Base-by-base conservation (phyloP, 306 rosid species). In the Pueraria montana region DNA sequence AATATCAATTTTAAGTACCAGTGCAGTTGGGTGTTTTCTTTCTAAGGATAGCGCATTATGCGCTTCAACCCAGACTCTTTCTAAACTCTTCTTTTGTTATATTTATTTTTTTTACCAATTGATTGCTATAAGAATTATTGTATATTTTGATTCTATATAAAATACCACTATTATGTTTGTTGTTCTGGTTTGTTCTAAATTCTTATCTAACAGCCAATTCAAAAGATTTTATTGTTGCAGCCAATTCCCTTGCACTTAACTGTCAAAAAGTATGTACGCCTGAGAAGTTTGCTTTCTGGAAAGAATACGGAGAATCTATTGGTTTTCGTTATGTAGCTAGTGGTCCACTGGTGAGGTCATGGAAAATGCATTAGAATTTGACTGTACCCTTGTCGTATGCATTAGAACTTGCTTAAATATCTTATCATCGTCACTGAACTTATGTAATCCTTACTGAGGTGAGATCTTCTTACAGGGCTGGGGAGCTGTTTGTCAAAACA, bases 261-360 rank as follows among this genome's bases (percentile, higher is more conserved):
- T 16, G 99, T 96, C 71, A 96, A 96, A 85, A 95, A 96, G 88
- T 94, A 88, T 65, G 94, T 96, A 80, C 93, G 10, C 98, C 98
- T 42, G 97, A 94, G 81, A 96, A 94, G 84, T 96, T 94, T 81
- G 88, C 84, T 56, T 94, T 90, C 81, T 96, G 98, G 99, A 96
- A 92, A 87, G 96, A 92, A 88, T 92, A 92, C 8, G 98, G 98
- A 10, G 99, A 96, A 88, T 93, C 98, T 40, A 92, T 93, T 45
- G 99, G 99, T 81, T 96, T 96, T 61, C 94, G 99, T 24, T 96
- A 93, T 18, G 96, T 96, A 43, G 99, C 99, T 75, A 93, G 98
- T 74, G 98, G 97, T 16, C 98, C 98, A 30, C 86, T 96, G 98
- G 98, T 96, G 84, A 84, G 93, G 80, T 87, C 74, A 73, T 71